Evolutionary conservation across 2,329 filamentous ascomycete genomes (phyloP).

Genomic region (Aureobasidium lini): DNA sequence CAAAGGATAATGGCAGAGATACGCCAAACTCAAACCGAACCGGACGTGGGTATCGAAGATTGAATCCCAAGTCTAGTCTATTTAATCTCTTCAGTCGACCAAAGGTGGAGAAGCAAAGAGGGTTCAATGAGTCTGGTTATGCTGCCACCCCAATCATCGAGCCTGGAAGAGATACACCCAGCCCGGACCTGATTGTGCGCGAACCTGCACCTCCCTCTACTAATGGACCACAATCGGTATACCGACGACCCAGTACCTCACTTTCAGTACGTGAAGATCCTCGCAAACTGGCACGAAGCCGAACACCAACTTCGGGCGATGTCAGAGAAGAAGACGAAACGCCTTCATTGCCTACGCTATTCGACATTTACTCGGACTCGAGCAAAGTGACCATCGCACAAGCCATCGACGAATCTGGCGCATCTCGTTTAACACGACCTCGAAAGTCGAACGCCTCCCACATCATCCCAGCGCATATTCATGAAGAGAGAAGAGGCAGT

Average conservation of each 20-base stretch:
- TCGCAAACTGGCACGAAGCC: neutral
- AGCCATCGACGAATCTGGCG: neutral
- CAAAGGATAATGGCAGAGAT: neutral
- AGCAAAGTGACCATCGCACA: constrained; percentile 8
- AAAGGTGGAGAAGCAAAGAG: constrained; percentile 41
- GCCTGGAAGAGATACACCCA: neutral
- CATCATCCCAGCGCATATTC: neutral
- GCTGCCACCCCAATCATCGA: constrained; percentile 7
- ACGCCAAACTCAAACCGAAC: neutral
- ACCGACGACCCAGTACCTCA: constrained; percentile 1
- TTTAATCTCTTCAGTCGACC: constrained; percentile 44
- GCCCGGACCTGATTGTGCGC: neutral
- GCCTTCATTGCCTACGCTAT: neutral
- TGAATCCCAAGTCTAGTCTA: constrained; percentile 24
- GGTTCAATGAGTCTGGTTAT: constrained; percentile 38
- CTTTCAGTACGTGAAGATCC: neutral
- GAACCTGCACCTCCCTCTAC: neutral
- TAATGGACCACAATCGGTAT: neutral
- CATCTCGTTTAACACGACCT: neutral
- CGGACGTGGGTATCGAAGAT: neutral
- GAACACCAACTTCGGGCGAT: neutral
- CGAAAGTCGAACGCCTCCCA: constrained; percentile 10
- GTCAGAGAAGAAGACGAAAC: constrained; percentile 1
- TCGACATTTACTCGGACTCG: constrained; percentile 10
- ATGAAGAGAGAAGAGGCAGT: constrained; percentile 10